Evolutionary conservation across 2,329 filamentous ascomycete species (phyloP).

Genomic region (Fusarium sp.): DNA sequence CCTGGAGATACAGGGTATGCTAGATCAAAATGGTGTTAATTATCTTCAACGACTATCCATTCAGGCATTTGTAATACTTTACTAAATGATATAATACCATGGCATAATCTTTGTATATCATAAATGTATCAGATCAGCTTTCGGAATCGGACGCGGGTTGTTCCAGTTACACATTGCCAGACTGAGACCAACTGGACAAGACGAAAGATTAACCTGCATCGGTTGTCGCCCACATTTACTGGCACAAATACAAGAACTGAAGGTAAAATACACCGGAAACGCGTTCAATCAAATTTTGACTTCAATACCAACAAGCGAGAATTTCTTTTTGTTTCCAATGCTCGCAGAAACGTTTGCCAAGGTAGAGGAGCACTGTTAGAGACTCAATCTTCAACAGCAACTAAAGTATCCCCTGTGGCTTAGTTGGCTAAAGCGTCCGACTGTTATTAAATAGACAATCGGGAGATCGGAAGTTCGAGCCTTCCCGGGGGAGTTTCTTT

Average conservation of each 20-base stretch:
- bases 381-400: background rate
- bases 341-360: background rate
- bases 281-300: background rate
- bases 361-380: background rate
- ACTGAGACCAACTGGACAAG: background rate
- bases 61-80: background rate
- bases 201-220: background rate
- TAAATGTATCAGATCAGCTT: background rate
- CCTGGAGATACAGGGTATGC: background rate
- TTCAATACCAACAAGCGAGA: background rate
- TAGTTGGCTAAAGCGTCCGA: constrained; percentile 46
- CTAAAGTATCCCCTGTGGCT: constrained; percentile 38
- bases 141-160: background rate
- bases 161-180: background rate
- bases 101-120: background rate
- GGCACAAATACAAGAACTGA: background rate
- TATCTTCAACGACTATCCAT: background rate
- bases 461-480: constrained; percentile 49
- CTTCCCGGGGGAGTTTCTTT: constrained; percentile 46
- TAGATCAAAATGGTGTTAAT: background rate
- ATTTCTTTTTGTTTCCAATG: background rate
- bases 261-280: background rate
- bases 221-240: background rate
- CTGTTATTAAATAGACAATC: constrained; percentile 45
- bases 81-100: background rate